phyloP scores from a whole-genome alignment of 1,284 basidiomycete genomes.

The Austroboletus niveus region DNA sequence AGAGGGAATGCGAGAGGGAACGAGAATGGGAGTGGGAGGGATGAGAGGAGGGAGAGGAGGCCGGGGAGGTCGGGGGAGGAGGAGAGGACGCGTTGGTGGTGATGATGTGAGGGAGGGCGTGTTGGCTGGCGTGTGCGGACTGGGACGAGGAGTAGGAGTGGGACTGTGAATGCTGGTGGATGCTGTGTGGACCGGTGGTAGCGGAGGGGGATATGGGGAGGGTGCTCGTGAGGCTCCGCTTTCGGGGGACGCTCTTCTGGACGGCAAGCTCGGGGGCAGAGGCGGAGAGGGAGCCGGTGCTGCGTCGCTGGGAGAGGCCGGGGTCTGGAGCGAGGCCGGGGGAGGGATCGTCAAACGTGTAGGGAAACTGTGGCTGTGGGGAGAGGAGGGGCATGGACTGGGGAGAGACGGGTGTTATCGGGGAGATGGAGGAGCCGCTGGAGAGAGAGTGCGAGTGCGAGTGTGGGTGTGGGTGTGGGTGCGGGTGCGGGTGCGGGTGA shows the following conservation, averaged over 20 bases:
- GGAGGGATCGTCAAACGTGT: slow-evolving; percentile 23
- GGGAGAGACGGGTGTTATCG: slow-evolving; percentile 32
- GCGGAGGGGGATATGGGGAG: slow-evolving; percentile 27
- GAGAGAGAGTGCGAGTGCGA: slow-evolving; percentile 22
- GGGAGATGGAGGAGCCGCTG: slow-evolving; percentile 19
- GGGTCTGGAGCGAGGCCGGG: slow-evolving; percentile 14
- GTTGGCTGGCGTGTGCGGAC: not conserved
- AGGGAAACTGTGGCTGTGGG: slow-evolving; percentile 21
- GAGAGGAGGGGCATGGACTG: slow-evolving; percentile 22
- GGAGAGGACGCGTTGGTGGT: slow-evolving; percentile 31
- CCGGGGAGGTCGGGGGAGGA: slow-evolving; percentile 20
- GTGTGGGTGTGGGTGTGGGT: slow-evolving; percentile 19
- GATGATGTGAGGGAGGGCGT: slow-evolving; percentile 26
- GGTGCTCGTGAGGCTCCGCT: slow-evolving; percentile 58
- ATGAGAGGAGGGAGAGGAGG: slow-evolving; percentile 27
- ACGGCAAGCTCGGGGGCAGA: slow-evolving; percentile 37
- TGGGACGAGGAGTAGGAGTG: slow-evolving; percentile 23
- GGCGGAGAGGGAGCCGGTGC: slow-evolving; percentile 25
- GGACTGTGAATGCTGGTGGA: slow-evolving; percentile 27
- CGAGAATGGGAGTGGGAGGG: slow-evolving; percentile 32
- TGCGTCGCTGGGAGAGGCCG: slow-evolving; percentile 18
- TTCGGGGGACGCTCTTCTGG: slow-evolving; percentile 53
- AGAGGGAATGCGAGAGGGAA: slow-evolving; percentile 25
- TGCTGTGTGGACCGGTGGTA: slow-evolving; percentile 3
- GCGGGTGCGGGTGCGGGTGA: slow-evolving; percentile 21